phyloP scores from a whole-genome alignment of 371 early-diverging fungal genomes.

The Mucor sp. region DNA sequence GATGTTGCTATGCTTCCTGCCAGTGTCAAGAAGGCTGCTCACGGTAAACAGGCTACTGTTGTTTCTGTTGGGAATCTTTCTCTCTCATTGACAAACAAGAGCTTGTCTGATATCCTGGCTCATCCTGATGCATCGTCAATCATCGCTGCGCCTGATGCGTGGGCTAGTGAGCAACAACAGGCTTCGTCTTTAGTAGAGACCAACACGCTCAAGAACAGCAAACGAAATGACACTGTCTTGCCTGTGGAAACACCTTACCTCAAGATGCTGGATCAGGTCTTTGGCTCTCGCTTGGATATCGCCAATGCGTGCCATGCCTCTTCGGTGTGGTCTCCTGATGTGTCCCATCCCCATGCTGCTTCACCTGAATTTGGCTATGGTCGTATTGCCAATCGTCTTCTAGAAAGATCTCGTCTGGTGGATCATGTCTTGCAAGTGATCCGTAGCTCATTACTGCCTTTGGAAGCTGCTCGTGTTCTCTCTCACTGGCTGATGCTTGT shows the following conservation, averaged over 20 bases:
- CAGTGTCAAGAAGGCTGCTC: constrained; percentile 19
- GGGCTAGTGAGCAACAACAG: neutral
- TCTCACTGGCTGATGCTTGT: constrained; percentile 67
- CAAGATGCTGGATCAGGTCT: constrained; percentile 74
- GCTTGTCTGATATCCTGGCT: neutral
- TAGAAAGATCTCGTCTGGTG: constrained; percentile 66
- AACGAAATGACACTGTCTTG: neutral
- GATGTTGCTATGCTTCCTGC: neutral
- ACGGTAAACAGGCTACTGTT: constrained; percentile 15
- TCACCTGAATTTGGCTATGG: constrained; percentile 89
- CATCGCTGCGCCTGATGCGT: neutral
- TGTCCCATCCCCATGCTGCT: constrained; percentile 36
- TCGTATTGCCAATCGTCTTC: constrained; percentile 61
- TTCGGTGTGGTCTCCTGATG: constrained; percentile 42
- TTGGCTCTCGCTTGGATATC: constrained; percentile 69
- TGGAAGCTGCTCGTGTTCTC: constrained; percentile 57
- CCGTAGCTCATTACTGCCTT: constrained; percentile 48
- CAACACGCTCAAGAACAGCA: neutral
- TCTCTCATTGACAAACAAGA: neutral
- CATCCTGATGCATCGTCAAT: neutral
- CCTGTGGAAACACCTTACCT: constrained; percentile 70
- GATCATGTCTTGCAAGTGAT: constrained; percentile 55
- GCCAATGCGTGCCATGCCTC: constrained; percentile 61
- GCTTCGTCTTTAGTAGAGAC: neutral
- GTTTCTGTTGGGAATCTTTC: neutral